These are phyloP conservation scores for Malus sylvestris DNA, from an alignment of 306 rosid species.

Conservation along the genomic window DNA sequence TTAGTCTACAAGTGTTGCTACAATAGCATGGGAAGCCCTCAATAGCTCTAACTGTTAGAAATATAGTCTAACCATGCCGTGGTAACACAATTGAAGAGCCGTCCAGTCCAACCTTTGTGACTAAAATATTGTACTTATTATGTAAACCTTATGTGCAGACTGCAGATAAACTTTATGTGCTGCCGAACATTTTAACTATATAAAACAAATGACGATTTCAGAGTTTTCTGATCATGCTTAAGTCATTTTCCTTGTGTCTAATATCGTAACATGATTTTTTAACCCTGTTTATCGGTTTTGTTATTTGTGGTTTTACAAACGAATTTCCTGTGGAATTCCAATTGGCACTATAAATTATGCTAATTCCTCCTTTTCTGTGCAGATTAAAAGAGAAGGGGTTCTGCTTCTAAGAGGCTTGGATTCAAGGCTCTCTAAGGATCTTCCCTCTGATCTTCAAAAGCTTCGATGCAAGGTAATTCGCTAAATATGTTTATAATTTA, in stretches of 20 bases:
- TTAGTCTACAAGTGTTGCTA: neutral
- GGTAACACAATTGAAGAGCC: neutral
- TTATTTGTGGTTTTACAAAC: neutral
- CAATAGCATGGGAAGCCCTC: neutral
- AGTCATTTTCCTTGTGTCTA: neutral
- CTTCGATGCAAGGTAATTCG: constrained; percentile 85
- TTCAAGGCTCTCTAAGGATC: constrained; percentile 84
- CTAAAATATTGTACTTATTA: neutral
- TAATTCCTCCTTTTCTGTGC: constrained; percentile 25
- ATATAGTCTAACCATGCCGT: neutral
- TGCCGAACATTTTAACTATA: neutral
- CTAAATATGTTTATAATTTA: neutral
- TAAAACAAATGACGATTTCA: neutral
- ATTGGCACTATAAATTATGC: neutral
- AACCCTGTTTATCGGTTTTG: neutral
- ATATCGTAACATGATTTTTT: neutral
- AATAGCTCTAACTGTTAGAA: neutral
- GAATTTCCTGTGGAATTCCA: neutral
- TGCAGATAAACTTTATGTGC: neutral
- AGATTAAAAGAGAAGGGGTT: constrained; percentile 92
- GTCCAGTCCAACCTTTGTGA: neutral
- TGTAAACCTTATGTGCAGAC: neutral
- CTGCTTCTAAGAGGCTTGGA: constrained; percentile 84
- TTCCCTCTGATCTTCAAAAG: constrained; percentile 96
- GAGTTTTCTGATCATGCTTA: neutral